These are phyloP conservation scores for Sphaerulina vaccinii DNA, from an alignment of 2,329 filamentous ascomycete species.

Conservation along the genomic window DNA sequence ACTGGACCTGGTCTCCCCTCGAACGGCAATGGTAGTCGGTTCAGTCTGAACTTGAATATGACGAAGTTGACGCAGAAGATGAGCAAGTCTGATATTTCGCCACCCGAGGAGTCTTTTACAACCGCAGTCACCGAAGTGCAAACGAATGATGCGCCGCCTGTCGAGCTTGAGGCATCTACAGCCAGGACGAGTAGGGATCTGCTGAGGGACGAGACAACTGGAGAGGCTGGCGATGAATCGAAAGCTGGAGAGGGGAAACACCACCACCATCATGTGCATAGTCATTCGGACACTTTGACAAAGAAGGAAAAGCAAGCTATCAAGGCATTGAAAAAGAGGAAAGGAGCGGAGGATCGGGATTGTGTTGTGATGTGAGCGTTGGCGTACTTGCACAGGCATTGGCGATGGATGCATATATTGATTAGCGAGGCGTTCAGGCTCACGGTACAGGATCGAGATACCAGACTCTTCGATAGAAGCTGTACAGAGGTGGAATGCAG, in stretches of 20 bases:
- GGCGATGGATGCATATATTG: not conserved
- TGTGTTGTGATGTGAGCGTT: slow-evolving; percentile 44
- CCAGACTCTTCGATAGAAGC: no score
- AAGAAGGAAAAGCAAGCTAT: slow-evolving; percentile 35
- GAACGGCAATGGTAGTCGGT: slow-evolving; percentile 33
- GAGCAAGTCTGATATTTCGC: slow-evolving; percentile 21
- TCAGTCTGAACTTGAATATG: slow-evolving; percentile 43
- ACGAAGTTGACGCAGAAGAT: slow-evolving; percentile 43
- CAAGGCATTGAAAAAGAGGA: slow-evolving; percentile 30
- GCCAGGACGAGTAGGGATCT: slow-evolving; percentile 1
- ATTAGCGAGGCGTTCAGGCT: not conserved
- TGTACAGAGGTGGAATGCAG: no score
- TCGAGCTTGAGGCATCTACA: slow-evolving; percentile 9
- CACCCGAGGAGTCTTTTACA: slow-evolving; percentile 6
- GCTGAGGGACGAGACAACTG: slow-evolving; percentile 1
- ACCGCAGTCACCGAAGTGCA: not conserved
- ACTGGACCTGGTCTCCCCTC: slow-evolving; percentile 24
- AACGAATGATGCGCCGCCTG: not conserved
- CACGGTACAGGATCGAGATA: no score
- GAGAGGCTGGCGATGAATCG: slow-evolving; percentile 4
- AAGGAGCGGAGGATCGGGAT: slow-evolving; percentile 42
- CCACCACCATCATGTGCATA: slow-evolving; percentile 9
- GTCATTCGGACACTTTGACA: slow-evolving; percentile 13
- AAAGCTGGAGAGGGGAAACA: slow-evolving; percentile 2
- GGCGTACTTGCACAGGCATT: not conserved